Base-by-base conservation (phyloP, 2,329 filamentous ascomycete genomes). In the Tolypocladium inflatum region DNA sequence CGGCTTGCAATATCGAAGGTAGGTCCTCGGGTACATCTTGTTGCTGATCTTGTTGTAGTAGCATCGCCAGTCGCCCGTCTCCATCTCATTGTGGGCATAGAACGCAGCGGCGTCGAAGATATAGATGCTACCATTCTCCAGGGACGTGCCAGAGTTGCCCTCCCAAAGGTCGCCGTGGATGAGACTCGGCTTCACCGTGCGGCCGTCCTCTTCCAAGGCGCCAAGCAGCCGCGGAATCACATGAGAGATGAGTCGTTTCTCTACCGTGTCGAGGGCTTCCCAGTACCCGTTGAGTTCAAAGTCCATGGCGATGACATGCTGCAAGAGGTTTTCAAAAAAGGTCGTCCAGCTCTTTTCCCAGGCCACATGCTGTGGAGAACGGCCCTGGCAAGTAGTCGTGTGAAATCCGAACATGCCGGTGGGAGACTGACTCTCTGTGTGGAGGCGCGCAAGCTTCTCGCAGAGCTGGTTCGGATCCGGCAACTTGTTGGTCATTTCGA, bases 11-110 rank as follows among this genome's bases (percentile, higher is more conserved):
- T 51, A 21, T 6, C 21, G 13, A 6, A 55, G 57, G 37, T 55
- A 55, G 10, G 52, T 55, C 2, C 17, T 39, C 21, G 39, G 55
- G 30, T 58, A 58, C 2, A 55, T 23, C 21, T 48, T 11, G 33
- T 52, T 43, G 19, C 35, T 43, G 21, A 58, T 55, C 23, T 55
- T 58, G 33, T 58, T 55, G 41, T 55, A 55, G 35, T 55, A 55
- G 21, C 52, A 35, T 8, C 53, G 57, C 57, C 57, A 55, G 19
- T 55, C 54, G 17, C 23, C 57, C 2, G 41, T 30, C 23, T 58
- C 57, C 57, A 58, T 55, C n/a, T 42, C 37, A 8, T 55, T 35
- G 15, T 55, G 54, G 54, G 15, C 33, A 6, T 21, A 26, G 19
- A 55, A 55, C 5, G 35, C 33, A 15, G 52, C 30, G 8, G 43